phyloP scores from a whole-genome alignment of 768 basidiomycete genomes.

The Trametes meyenii region DNA sequence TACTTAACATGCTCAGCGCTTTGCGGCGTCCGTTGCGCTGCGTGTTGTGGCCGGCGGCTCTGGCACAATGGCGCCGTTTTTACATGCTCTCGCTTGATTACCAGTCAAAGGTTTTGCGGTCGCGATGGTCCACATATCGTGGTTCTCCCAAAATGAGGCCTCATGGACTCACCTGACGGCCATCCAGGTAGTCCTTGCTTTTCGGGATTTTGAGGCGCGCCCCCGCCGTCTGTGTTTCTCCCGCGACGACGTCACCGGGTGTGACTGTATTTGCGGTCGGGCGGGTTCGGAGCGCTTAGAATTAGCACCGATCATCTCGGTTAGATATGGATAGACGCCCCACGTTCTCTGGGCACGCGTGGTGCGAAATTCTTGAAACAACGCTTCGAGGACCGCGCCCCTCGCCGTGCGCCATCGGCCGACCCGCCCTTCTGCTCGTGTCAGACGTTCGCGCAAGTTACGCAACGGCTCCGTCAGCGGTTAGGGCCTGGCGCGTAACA shows the following conservation, averaged over 20 bases:
- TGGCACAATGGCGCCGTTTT: too few relatives aligned
- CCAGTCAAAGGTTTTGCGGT: too few relatives aligned
- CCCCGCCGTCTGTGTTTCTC: not conserved
- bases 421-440: not conserved
- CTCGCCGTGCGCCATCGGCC: not conserved
- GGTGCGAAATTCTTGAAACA: constrained; percentile 12
- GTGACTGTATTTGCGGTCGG: not conserved
- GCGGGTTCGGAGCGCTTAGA: not conserved
- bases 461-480: not conserved
- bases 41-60: too few relatives aligned
- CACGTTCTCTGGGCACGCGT: not conserved
- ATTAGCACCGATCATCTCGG: constrained; percentile 20
- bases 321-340: constrained; percentile 13
- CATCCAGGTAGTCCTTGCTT: too few relatives aligned
- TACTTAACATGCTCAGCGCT: too few relatives aligned
- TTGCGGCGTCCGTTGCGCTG: too few relatives aligned
- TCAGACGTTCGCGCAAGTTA: not conserved
- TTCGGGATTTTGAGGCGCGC: not conserved
- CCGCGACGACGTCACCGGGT: not conserved
- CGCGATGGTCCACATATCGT: too few relatives aligned
- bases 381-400: not conserved
- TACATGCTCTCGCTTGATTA: too few relatives aligned
- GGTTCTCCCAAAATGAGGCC: too few relatives aligned
- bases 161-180: too few relatives aligned
- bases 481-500: not conserved